Evolutionary conservation across 495 filamentous ascomycete genomes (phyloP).

Genomic region (Lasiosphaeria hispida): DNA sequence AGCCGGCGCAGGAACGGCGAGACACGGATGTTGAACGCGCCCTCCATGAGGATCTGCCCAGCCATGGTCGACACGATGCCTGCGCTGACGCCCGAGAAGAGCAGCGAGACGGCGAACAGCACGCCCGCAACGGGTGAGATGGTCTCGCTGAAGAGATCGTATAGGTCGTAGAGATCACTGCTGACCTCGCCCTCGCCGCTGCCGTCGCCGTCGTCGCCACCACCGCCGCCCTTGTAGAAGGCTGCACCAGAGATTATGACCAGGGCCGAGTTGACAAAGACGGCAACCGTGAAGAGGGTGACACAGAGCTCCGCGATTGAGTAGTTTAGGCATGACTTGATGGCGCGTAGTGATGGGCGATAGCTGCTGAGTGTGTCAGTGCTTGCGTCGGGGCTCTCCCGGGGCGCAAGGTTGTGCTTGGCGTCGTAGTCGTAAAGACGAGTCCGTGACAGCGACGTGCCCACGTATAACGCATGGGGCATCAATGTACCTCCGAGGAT

Average conservation of each 20-base stretch:
- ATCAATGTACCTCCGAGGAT: conserved; percentile 21
- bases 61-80: conserved; percentile 59
- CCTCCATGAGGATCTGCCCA: conserved; percentile 56
- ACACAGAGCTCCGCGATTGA: conserved; percentile 64
- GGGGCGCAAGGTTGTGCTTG: conserved; percentile 8
- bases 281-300: conserved; percentile 70
- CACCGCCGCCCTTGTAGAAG: conserved; percentile 47
- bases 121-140: conserved; percentile 61
- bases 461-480: conserved; percentile 22
- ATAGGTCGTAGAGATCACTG: conserved; percentile 68
- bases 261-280: conserved; percentile 78
- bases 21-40: conserved; percentile 51
- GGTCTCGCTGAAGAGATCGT: conserved; percentile 58
- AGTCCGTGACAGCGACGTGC: conserved; percentile 16
- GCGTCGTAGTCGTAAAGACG: conserved; percentile 15
- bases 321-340: conserved; percentile 66
- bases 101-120: conserved; percentile 53
- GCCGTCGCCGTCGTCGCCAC: conserved; percentile 6
- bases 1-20: conserved; percentile 50
- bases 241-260: conserved; percentile 75
- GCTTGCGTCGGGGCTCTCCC: background rate
- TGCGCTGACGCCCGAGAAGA: conserved; percentile 51
- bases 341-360: conserved; percentile 65
- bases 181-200: background rate
- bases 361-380: conserved; percentile 51